These are phyloP conservation scores for Candida stauntonica DNA, from an alignment of 805 yeast genomes.

Conservation along the genomic window DNA sequence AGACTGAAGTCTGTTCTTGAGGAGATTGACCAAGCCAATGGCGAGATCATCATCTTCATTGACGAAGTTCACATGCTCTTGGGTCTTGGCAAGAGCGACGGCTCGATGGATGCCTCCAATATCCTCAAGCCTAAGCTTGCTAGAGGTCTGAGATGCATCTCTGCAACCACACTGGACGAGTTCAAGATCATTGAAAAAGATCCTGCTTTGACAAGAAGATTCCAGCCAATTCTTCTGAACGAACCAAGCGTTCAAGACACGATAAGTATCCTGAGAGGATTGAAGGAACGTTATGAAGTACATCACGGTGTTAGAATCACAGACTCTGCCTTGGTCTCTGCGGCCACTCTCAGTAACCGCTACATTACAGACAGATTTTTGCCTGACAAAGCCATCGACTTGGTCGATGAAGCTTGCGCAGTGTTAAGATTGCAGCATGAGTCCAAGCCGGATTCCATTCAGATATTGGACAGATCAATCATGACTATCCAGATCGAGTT, in stretches of 20 bases:
- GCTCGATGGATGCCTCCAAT: slow-evolving; percentile 93
- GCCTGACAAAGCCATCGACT: slow-evolving; percentile 96
- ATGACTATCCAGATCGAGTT: slow-evolving; percentile 95
- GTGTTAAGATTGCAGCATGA: slow-evolving; percentile 93
- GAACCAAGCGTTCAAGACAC: slow-evolving; percentile 93
- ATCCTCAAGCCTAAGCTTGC: slow-evolving; percentile 91
- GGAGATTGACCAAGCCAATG: slow-evolving; percentile 77
- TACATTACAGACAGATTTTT: slow-evolving; percentile 87
- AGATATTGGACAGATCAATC: slow-evolving; percentile 78
- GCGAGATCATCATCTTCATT: slow-evolving; percentile 74
- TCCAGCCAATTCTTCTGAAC: slow-evolving; percentile 78
- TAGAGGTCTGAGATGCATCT: slow-evolving; percentile 90
- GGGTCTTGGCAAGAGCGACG: slow-evolving; percentile 92
- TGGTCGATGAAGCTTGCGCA: slow-evolving; percentile 96
- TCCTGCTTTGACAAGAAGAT: slow-evolving; percentile 91
- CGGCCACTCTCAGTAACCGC: slow-evolving; percentile 84
- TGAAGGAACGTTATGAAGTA: slow-evolving; percentile 91
- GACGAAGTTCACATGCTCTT: slow-evolving; percentile 88
- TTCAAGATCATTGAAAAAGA: slow-evolving; percentile 94
- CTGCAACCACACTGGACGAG: slow-evolving; percentile 95
- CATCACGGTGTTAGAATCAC: slow-evolving; percentile 96
- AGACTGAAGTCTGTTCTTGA: slow-evolving; percentile 75
- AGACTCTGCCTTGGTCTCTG: slow-evolving; percentile 89
- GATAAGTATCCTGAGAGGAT: slow-evolving; percentile 85
- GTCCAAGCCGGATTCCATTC: slow-evolving; percentile 93